Evolutionary conservation across 164 flowering plant genomes (phyloP), one percentile per base, ranked within the genome.

Genomic region (Annona cherimola): DNA sequence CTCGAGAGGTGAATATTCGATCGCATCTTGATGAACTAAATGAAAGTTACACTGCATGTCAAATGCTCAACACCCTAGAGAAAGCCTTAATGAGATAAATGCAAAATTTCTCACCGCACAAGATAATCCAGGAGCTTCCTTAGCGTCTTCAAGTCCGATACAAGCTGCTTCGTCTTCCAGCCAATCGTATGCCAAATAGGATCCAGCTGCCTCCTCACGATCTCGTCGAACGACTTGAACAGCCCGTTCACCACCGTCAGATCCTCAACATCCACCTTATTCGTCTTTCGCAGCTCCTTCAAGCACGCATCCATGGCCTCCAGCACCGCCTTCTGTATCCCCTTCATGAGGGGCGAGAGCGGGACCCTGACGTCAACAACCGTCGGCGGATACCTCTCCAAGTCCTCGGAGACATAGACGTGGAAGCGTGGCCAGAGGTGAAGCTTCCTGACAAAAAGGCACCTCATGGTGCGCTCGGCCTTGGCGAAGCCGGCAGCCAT

Each of bases 161-260:
- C 98, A 0, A 96, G 90, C 82, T 96, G 99, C 79, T 87, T 96
- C 1, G 97, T 90, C 82, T 88, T 93, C 90, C 81, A 93, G 78
- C 99, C 96, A 66, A 96, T 70, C 0, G 88, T 92, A 80, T 96
- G 98, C 98, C 98, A 96, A 70, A 96, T 96, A 1, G 99, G 99
- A 76, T 96, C 97, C 81, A 96, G 82, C 77, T 96, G 99, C 75
- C 88, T 73, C 83, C 91, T 81, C 76, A 93, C 86, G 74, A 96
- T 92, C 90, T 96, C 99, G 83, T 96, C 98, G 74, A 96, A 96
- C 2, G 97, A 92, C 85, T 92, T 96, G 68, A 93, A 96, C 83
- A 93, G 80, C 18, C 97, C 94, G 71, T 88, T 96, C 84, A 93
- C 99, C 67, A 96, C 95, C 0, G 97, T 96, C 79, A 96, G 77